These are phyloP conservation scores for Hypoxylon sp. DNA, from an alignment of 2,329 filamentous ascomycete species.

Conservation along the genomic window DNA sequence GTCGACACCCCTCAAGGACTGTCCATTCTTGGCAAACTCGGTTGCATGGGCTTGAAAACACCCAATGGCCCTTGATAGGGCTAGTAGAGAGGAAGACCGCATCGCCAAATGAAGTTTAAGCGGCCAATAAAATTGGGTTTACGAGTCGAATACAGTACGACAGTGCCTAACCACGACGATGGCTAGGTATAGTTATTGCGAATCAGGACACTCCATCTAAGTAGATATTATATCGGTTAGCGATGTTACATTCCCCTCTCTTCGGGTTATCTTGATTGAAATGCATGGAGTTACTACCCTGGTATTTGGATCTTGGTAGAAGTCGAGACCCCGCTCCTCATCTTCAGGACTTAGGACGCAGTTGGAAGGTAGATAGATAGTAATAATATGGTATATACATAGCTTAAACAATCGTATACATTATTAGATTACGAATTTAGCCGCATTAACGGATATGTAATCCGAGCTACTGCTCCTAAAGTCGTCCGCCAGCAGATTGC, in stretches of 20 bases:
- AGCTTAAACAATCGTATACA: too few relatives aligned
- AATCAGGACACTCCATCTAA: too few relatives aligned
- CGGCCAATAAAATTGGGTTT: background rate
- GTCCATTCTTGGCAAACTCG: background rate
- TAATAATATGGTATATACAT: too few relatives aligned
- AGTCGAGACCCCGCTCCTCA: background rate
- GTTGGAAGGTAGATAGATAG: too few relatives aligned
- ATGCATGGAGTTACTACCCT: conserved; percentile 12
- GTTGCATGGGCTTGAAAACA: conserved; percentile 1
- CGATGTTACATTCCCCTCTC: conserved; percentile 29
- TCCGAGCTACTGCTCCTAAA: conserved; percentile 39
- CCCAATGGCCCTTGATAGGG: conserved; percentile 5
- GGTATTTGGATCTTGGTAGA: conserved; percentile 7
- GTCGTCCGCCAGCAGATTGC: conserved; percentile 40
- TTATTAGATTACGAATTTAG: conserved; percentile 29
- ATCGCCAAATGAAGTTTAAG: conserved; percentile 4
- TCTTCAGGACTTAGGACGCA: background rate
- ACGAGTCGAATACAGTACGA: conserved; percentile 2
- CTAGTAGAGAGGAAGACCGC: conserved; percentile 1
- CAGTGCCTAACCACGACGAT: too few relatives aligned
- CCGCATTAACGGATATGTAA: conserved; percentile 32
- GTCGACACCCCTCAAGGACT: background rate
- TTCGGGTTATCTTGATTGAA: conserved; percentile 16
- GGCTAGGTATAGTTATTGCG: too few relatives aligned
- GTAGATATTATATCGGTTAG: conserved; percentile 2